These are phyloP conservation scores for Chaetoceros tenuissimus DNA, from an alignment of 108 stramenopile species.

Conservation along the genomic window DNA sequence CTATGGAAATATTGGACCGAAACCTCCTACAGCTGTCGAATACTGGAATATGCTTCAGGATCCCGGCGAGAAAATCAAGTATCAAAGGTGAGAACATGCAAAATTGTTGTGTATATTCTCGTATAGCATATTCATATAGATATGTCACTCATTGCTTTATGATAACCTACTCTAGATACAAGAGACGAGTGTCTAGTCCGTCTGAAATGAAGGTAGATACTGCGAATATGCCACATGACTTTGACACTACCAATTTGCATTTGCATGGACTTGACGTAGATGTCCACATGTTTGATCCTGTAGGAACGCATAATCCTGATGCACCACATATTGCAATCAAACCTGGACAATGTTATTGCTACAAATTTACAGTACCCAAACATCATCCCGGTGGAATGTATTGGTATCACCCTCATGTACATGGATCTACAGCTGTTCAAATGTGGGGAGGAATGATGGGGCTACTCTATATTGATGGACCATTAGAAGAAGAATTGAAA, in stretches of 20 bases:
- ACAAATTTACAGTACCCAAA: constrained; percentile 27
- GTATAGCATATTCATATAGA: not conserved
- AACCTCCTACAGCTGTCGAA: constrained; percentile 5
- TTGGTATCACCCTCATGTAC: constrained; percentile 47
- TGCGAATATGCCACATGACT: constrained; percentile 27
- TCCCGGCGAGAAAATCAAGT: constrained; percentile 36
- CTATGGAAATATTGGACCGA: constrained; percentile 3
- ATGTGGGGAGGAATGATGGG: constrained; percentile 43
- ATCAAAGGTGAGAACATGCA: constrained; percentile 7
- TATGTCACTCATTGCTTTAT: not conserved
- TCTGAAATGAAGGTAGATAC: constrained; percentile 24
- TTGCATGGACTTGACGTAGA: constrained; percentile 35
- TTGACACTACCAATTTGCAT: constrained; percentile 36
- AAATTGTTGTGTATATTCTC: not conserved
- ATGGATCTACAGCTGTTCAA: constrained; percentile 35
- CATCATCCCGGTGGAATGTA: constrained; percentile 45
- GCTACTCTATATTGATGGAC: constrained; percentile 24
- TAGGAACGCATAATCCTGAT: constrained; percentile 27
- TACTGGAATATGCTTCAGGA: constrained; percentile 30
- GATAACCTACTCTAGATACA: no score
- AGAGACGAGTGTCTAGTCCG: constrained; percentile 12
- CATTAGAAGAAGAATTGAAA: constrained; percentile 20
- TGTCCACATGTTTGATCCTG: constrained; percentile 49
- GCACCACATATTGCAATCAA: constrained; percentile 25
- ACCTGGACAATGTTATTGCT: constrained; percentile 40